phyloP scores from a whole-genome alignment of 441 rosid species.

The Daphne laureola region DNA sequence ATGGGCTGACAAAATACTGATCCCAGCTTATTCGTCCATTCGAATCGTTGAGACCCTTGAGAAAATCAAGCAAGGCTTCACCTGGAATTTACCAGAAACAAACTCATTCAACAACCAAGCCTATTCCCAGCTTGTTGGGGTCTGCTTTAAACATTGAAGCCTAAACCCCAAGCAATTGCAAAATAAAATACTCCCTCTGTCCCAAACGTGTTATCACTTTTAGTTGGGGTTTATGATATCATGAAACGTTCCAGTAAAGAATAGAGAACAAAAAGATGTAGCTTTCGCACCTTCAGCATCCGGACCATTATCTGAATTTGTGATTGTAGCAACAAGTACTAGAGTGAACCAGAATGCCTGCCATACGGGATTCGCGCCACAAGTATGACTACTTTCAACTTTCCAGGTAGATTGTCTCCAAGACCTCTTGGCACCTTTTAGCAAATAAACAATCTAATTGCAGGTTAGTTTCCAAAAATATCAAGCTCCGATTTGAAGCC shows the following conservation, averaged over 20 bases:
- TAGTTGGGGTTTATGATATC: too few species aligned
- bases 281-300: constrained; percentile 60
- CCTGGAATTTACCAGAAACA: constrained; percentile 32
- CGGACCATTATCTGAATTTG: constrained; percentile 43
- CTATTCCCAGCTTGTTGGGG: too few species aligned
- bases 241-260: neutral
- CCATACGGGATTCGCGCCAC: constrained; percentile 23
- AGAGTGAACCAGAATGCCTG: constrained; percentile 29
- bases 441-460: constrained; percentile 2
- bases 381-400: constrained; percentile 14
- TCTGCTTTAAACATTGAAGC: too few species aligned
- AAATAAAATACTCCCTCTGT: too few species aligned
- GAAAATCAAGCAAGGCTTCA: constrained; percentile 61
- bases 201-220: too few species aligned
- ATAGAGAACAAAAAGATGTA: too few species aligned
- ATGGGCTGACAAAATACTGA: constrained; percentile 62
- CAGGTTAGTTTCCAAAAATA: neutral
- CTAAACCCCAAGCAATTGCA: too few species aligned
- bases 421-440: constrained; percentile 16
- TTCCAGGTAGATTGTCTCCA: constrained; percentile 11
- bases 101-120: too few species aligned
- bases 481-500: neutral
- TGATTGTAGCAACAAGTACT: constrained; percentile 26
- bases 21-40: constrained; percentile 51
- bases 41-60: constrained; percentile 52